Evolutionary conservation across 495 filamentous ascomycete genomes (phyloP).

Genomic region (Amorphotheca resinae): DNA sequence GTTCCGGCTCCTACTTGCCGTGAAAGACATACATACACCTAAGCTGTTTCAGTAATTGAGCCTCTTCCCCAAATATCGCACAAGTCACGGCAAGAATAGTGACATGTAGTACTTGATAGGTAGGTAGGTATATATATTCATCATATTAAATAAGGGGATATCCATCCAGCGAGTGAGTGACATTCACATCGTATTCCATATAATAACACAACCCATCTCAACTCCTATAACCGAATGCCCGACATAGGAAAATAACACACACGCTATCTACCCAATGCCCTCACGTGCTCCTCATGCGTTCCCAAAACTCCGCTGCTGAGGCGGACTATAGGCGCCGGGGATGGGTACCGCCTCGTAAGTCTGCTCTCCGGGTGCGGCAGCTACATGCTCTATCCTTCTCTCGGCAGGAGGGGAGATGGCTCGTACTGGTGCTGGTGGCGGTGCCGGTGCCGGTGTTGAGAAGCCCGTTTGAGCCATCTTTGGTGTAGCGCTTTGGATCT

Average conservation of each 20-base stretch:
- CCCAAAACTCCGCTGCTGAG: slow-evolving; percentile 17
- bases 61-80: too few relatives aligned
- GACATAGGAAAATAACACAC: slow-evolving; percentile 13
- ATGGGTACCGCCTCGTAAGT: slow-evolving; percentile 57
- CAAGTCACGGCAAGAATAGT: too few relatives aligned
- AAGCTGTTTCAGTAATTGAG: too few relatives aligned
- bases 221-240: too few relatives aligned
- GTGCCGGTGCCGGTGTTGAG: slow-evolving; percentile 11
- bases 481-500: slow-evolving; percentile 55
- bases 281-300: too few relatives aligned
- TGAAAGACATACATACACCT: too few relatives aligned
- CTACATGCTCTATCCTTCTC: slow-evolving; percentile 31
- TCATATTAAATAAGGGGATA: slow-evolving; percentile 1
- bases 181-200: slow-evolving; percentile 1
- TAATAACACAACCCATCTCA: neutral
- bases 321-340: slow-evolving; percentile 43
- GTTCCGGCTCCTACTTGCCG: too few relatives aligned
- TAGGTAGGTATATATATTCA: slow-evolving; percentile 2
- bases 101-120: too few relatives aligned
- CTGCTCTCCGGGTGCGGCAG: slow-evolving; percentile 48
- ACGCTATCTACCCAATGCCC: too few relatives aligned
- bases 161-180: slow-evolving; percentile 13
- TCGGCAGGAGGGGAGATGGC: slow-evolving; percentile 8
- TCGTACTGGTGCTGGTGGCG: slow-evolving; percentile 8
- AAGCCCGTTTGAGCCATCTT: slow-evolving; percentile 18